Evolutionary conservation across 1,284 basidiomycete species (phyloP), one percentile per base, ranked within the genome.

Genomic region (Vanrija pseudolonga): DNA sequence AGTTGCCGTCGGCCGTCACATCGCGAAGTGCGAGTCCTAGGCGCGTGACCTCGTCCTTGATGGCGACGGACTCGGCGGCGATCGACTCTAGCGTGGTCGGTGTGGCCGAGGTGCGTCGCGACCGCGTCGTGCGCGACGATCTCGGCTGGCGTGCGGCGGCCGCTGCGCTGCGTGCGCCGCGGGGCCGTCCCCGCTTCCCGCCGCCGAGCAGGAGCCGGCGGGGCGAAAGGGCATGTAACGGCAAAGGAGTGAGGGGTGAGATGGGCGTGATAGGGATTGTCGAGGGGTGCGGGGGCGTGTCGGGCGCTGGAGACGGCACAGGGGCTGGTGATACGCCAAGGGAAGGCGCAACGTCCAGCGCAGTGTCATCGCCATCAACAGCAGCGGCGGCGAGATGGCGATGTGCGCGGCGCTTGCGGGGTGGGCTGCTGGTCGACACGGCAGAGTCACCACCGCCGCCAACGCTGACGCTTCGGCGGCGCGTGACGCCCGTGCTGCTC

Each of bases 1-100:
- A 74, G 55, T 74, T 74, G 17, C 72, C 72, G 59, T 74, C 72
- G 26, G 69, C 70, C n/a, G 65, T 60, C 1, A 74, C 68, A 50
- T 74, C 69, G 17, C 72, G 60, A 47, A 74, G 55, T 4, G 41
- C 46, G 22, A 74, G 57, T 6, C 62, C 62, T 19, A 74, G 46
- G 12, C 72, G 60, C 12, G 56, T 24, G 17, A 69, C 55, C 48
- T 69, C 67, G 3, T 47, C 45, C 47, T 57, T 60, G 46, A 69
- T 57, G 0, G 61, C 62, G n/a, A 44, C 47, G 15, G 63, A 52
- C 40, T 69, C 67, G 19, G 53, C 48, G 0, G 60, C 59, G 24
- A 66, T 64, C 15, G 55, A 51, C 41, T 66, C 64, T 14, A 66
- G 56, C 15, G 59, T 55, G 1, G 62, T 62, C 1, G 60, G 60